Evolutionary conservation across 805 yeast species (phyloP).

Genomic region (Cyberlindnera xylosilytica): DNA sequence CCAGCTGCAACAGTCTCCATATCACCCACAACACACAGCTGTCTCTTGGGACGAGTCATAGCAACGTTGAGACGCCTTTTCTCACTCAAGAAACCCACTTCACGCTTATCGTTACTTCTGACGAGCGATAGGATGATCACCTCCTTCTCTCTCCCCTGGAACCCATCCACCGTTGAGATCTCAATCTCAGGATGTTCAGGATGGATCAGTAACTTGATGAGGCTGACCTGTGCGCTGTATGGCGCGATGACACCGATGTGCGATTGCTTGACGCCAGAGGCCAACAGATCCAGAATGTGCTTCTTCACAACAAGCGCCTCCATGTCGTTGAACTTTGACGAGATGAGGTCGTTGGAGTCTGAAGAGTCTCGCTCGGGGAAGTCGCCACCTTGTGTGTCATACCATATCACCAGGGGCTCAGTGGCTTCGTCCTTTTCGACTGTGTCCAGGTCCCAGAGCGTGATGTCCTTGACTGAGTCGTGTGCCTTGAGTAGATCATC

Average conservation of each 20-base stretch:
- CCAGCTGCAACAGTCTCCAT: slow-evolving; percentile 55
- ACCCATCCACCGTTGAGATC: slow-evolving; percentile 90
- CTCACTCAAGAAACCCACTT: slow-evolving; percentile 82
- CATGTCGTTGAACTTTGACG: slow-evolving; percentile 73
- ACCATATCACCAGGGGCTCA: slow-evolving; percentile 63
- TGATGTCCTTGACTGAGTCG: slow-evolving; percentile 48
- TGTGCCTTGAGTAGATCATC: slow-evolving; percentile 60
- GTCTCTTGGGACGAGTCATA: slow-evolving; percentile 85
- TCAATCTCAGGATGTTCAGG: slow-evolving; percentile 47
- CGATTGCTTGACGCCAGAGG: slow-evolving; percentile 47
- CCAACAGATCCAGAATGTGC: slow-evolving; percentile 52
- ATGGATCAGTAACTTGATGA: slow-evolving; percentile 33
- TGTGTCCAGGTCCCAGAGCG: slow-evolving; percentile 52
- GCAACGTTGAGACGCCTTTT: slow-evolving; percentile 86
- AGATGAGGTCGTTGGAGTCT: slow-evolving; percentile 26
- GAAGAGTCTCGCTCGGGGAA: slow-evolving; percentile 57
- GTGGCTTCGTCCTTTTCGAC: slow-evolving; percentile 55
- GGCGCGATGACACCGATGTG: slow-evolving; percentile 88
- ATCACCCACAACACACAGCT: slow-evolving; percentile 83
- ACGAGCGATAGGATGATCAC: slow-evolving; percentile 78
- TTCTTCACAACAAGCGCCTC: slow-evolving; percentile 62
- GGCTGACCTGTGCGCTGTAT: slow-evolving; percentile 79
- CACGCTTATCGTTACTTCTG: slow-evolving; percentile 66
- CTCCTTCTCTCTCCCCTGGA: slow-evolving; percentile 95
- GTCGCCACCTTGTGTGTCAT: slow-evolving; percentile 90